These are phyloP conservation scores for Barbatosphaeria neglecta DNA, from an alignment of 495 filamentous ascomycete genomes.

Conservation along the genomic window DNA sequence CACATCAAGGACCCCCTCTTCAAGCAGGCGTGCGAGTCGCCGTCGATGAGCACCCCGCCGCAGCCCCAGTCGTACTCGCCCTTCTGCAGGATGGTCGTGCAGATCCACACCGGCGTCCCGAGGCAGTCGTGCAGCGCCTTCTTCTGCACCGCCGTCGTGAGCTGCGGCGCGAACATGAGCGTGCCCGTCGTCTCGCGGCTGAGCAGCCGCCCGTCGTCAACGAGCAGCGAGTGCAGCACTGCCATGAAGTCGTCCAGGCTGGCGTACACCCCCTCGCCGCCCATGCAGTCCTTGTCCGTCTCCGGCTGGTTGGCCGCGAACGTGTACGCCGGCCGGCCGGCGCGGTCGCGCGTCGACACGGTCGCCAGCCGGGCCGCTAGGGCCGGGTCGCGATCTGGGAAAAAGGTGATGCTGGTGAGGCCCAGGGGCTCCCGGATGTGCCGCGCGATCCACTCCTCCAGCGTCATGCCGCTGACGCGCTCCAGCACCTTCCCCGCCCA, in stretches of 20 bases:
- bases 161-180: slow-evolving; percentile 6
- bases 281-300: slow-evolving; percentile 1
- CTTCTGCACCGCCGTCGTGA: slow-evolving; percentile 1
- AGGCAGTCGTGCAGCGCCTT: slow-evolving; percentile 4
- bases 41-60: slow-evolving; percentile 8
- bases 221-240: slow-evolving; percentile 7
- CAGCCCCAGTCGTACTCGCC: slow-evolving; percentile 11
- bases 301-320: not conserved
- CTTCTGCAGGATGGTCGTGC: slow-evolving; percentile 2
- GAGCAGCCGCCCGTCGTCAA: slow-evolving; percentile 9
- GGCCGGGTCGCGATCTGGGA: slow-evolving; percentile 19
- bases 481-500: slow-evolving; percentile 37
- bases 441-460: slow-evolving; percentile 45
- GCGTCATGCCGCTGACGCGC: slow-evolving; percentile 32
- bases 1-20: slow-evolving; percentile 3
- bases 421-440: slow-evolving; percentile 47
- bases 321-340: not conserved
- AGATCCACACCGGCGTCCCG: slow-evolving; percentile 3
- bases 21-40: slow-evolving; percentile 7
- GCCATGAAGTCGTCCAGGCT: slow-evolving; percentile 5
- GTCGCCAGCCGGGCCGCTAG: not conserved
- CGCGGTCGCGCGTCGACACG: not conserved
- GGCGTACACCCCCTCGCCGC: slow-evolving; percentile 6
- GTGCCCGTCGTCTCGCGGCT: slow-evolving; percentile 6
- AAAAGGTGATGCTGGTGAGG: slow-evolving; percentile 41